phyloP scores from a whole-genome alignment of 345 rosid genomes.

The Microcos paniculata region DNA sequence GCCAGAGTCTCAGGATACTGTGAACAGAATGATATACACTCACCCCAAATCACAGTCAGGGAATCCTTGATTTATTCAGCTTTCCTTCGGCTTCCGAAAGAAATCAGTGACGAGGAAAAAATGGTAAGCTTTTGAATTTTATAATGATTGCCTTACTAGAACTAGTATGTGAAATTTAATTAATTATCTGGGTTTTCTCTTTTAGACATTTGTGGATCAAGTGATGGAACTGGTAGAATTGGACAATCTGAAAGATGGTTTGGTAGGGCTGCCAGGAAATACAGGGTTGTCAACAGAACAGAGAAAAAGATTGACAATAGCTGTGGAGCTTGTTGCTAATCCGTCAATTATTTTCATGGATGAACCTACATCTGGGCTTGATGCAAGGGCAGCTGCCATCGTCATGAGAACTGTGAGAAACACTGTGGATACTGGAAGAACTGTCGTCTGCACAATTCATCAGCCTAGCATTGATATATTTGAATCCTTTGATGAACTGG shows the following conservation, averaged over 20 bases:
- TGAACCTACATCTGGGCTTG: constrained; percentile 90
- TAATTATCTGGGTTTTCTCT: background rate
- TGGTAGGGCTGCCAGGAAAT: constrained; percentile 68
- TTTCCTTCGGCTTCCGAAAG: constrained; percentile 76
- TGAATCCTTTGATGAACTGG: constrained; percentile 81
- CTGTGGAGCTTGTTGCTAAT: constrained; percentile 78
- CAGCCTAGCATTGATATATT: constrained; percentile 88
- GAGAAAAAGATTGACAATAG: constrained; percentile 78
- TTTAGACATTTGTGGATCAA: constrained; percentile 63
- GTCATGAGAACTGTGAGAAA: constrained; percentile 92
- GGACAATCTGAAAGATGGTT: constrained; percentile 52
- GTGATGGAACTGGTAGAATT: constrained; percentile 68
- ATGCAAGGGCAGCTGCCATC: constrained; percentile 84
- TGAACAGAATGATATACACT: constrained; percentile 84
- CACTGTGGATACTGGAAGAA: constrained; percentile 84
- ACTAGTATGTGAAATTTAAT: no score
- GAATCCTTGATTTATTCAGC: constrained; percentile 91
- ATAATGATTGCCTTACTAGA: background rate
- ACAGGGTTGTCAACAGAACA: constrained; percentile 83
- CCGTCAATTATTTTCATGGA: constrained; percentile 94
- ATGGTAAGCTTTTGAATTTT: constrained; percentile 41
- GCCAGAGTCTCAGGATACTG: constrained; percentile 93
- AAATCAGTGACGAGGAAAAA: constrained; percentile 68
- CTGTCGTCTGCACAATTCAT: constrained; percentile 85
- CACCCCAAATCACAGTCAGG: constrained; percentile 81